These are phyloP conservation scores for Lyophyllum decastes DNA, from an alignment of 768 basidiomycete species.

Conservation along the genomic window DNA sequence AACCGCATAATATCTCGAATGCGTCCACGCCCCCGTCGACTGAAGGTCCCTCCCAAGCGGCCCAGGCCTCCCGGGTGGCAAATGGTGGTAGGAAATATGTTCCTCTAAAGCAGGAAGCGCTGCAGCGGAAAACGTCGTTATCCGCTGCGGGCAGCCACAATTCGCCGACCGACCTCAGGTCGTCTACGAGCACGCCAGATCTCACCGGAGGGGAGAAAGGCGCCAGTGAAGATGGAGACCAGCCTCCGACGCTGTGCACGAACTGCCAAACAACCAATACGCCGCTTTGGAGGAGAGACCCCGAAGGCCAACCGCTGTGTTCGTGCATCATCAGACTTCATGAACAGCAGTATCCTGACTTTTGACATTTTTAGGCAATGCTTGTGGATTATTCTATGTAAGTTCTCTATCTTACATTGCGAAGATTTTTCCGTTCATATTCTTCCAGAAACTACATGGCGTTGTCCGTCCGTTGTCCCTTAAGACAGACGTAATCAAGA, in stretches of 20 bases:
- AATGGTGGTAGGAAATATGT: constrained; percentile 59
- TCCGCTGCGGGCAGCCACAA: constrained; percentile 21
- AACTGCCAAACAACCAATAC: constrained; percentile 97
- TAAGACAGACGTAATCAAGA: constrained; percentile 98
- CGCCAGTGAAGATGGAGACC: constrained; percentile 65
- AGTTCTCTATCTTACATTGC: constrained; percentile 34
- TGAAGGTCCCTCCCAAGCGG: constrained; percentile 43
- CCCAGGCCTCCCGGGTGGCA: constrained; percentile 24
- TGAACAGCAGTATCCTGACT: constrained; percentile 2
- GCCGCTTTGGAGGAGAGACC: constrained; percentile 89
- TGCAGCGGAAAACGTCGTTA: constrained; percentile 52
- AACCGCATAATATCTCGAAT: constrained; percentile 66
- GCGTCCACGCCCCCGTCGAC: constrained; percentile 75
- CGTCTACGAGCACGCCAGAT: constrained; percentile 72
- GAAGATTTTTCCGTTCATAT: constrained; percentile 8
- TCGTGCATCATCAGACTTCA: constrained; percentile 29
- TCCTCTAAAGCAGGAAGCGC: constrained; percentile 60
- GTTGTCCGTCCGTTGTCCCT: constrained; percentile 92
- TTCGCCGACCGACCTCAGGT: constrained; percentile 44
- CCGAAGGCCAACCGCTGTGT: constrained; percentile 92
- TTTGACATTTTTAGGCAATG: constrained; percentile 60
- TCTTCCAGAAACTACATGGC: constrained; percentile 85
- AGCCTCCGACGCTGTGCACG: constrained; percentile 81
- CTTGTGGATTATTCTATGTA: constrained; percentile 92
- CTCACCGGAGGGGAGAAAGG: constrained; percentile 40